phyloP scores from a whole-genome alignment of 345 rosid genomes.

The Adansonia digitata region DNA sequence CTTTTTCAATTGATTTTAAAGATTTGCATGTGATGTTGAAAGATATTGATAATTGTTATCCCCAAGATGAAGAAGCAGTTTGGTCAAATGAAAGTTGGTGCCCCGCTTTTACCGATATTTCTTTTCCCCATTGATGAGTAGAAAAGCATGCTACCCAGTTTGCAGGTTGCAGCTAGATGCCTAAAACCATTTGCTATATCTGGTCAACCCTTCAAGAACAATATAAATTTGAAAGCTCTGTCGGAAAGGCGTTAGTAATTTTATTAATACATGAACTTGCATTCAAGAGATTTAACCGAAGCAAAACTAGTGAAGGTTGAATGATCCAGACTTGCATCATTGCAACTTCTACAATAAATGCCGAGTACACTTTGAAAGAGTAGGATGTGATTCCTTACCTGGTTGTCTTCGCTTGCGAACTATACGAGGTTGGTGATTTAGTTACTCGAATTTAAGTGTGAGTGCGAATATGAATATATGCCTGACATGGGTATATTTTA shows the following conservation, averaged over 20 bases:
- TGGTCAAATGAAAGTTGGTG: not conserved
- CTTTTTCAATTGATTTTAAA: too few species aligned
- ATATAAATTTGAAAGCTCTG: not conserved
- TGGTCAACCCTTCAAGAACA: not conserved
- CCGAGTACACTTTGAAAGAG: not conserved
- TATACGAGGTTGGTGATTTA: not conserved
- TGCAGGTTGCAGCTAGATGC: not conserved
- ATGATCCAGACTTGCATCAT: not conserved
- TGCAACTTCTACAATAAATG: not conserved
- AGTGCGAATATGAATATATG: too few species aligned
- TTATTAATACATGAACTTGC: not conserved
- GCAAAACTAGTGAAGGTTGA: not conserved
- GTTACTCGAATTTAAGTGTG: too few species aligned
- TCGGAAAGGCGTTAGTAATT: not conserved
- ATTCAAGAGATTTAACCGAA: not conserved
- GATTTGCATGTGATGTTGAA: not conserved
- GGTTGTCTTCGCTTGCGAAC: not conserved
- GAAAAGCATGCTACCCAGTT: not conserved
- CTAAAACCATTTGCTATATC: not conserved
- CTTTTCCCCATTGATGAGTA: not conserved
- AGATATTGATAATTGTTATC: too few species aligned
- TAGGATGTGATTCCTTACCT: not conserved
- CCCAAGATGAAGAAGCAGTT: too few species aligned
- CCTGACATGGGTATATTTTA: too few species aligned
- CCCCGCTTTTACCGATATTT: not conserved